Evolutionary conservation across 2,329 filamentous ascomycete genomes (phyloP), one percentile per base, ranked within the genome.

Genomic region (Delphinella strobiligena): DNA sequence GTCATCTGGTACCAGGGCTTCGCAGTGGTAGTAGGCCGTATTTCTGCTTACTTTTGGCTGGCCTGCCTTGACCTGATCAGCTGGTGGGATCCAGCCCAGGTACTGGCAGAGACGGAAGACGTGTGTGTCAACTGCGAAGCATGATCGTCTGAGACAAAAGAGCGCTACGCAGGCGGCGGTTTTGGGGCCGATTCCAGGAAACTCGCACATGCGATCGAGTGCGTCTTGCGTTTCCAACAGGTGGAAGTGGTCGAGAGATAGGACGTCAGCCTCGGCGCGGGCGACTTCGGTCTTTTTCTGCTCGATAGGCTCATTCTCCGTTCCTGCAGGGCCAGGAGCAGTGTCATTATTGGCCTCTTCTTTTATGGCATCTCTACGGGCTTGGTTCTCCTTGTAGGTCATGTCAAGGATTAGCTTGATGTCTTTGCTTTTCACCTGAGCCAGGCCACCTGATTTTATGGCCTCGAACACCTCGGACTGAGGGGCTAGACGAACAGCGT

Each of bases 381-480:
- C 60, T 48, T 73, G 66, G 29, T 84, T 85, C 48, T 85, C 77
- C 33, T 75, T 63, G 51, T 81, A 76, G 0, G 87, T 80, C 58
- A 78, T 75, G 37, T 85, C 73, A 7, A 93, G 65, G 27, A 85
- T 85, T 12, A 62, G 60, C 55, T 88, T 86, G 52, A 93, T 84
- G 47, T 79, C 68, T 38, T 71, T 78, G 43, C 75, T 78, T 59
- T 88, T 91, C 12, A 68, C 67, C n/a, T 73, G 70, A 2, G 76
- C 80, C 2, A 88, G 64, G 0, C 86, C 86, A 8, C 82, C 83
- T 5, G 63, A 61, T 48, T 75, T 77, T 52, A 91, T 86, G 0
- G 81, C 74, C 37, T 79, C 62, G 34, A 72, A 74, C n/a, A 91
- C 65, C 4, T 80, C 73, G 30, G 71, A 64, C 4, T 73, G 54